Conservation (phyloP, 768 basidiomycete genomes). For the Podaxis rugospora region DNA sequence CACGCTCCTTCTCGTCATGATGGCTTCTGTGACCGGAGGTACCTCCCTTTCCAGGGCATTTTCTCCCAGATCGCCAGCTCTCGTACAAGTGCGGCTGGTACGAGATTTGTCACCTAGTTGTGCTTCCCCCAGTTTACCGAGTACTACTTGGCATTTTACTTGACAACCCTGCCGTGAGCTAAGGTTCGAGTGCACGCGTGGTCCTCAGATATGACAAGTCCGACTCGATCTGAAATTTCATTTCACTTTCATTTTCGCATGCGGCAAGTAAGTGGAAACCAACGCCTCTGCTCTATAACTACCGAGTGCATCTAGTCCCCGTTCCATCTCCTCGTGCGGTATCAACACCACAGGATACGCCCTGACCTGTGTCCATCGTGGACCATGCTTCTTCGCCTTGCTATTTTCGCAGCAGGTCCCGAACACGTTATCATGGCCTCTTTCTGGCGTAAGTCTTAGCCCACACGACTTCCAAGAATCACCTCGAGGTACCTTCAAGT, state of each 20-base stretch:
- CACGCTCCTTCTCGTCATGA: neutral
- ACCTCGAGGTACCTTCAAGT: neutral
- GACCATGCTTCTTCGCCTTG: neutral
- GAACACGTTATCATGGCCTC: neutral
- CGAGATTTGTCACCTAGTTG: neutral
- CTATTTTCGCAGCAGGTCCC: neutral
- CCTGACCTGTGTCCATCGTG: too few species aligned
- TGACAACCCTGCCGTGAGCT: neutral
- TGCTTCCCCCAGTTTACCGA: neutral
- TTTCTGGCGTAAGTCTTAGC: neutral
- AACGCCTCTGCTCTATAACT: neutral
- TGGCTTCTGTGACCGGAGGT: neutral
- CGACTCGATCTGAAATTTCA: constrained; percentile 6
- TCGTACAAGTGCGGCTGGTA: neutral
- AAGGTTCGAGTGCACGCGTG: neutral
- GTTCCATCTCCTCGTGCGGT: neutral
- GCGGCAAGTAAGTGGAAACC: neutral
- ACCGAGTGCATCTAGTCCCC: neutral
- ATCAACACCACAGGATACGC: neutral
- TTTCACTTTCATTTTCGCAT: neutral
- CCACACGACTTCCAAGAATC: neutral
- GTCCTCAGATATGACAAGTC: neutral
- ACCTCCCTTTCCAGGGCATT: constrained; percentile 1
- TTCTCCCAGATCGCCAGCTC: neutral
- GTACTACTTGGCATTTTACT: neutral